These are phyloP conservation scores for Skeletonema costatum DNA, from an alignment of 108 stramenopile species.

Conservation along the genomic window DNA sequence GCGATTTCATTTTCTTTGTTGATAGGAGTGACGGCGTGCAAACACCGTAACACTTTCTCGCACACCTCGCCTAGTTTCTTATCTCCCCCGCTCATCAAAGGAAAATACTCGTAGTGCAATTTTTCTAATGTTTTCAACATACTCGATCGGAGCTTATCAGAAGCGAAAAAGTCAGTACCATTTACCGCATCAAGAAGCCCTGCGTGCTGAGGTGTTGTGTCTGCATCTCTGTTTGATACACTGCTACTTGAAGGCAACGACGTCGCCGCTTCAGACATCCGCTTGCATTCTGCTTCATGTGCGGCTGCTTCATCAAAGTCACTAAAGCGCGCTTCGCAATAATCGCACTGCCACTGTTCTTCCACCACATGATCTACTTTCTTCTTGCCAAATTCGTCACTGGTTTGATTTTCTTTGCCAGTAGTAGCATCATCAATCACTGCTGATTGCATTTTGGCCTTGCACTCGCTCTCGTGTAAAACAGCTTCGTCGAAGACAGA, in stretches of 20 bases:
- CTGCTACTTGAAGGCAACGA: background rate
- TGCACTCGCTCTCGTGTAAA: background rate
- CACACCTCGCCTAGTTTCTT: background rate
- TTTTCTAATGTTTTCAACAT: slow-evolving; percentile 3
- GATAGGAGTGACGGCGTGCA: slow-evolving; percentile 10
- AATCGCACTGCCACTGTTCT: background rate
- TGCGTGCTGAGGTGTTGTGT: background rate
- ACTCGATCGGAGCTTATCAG: background rate
- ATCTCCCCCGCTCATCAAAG: slow-evolving; percentile 10
- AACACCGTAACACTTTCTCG: slow-evolving; percentile 9
- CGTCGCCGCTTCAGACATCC: background rate
- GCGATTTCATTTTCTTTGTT: background rate
- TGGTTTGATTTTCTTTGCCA: background rate
- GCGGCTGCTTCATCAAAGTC: background rate
- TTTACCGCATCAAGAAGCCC: background rate
- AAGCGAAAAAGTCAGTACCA: background rate
- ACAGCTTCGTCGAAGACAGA: background rate
- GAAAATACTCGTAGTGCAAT: slow-evolving; percentile 23
- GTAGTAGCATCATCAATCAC: background rate
- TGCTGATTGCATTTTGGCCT: background rate
- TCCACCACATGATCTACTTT: background rate
- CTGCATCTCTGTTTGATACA: background rate
- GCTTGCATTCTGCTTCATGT: background rate
- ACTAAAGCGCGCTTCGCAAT: background rate
- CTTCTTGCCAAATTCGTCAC: background rate